Evolutionary conservation across 306 rosid species (phyloP), one percentile per base, ranked within the genome.

Genomic region (Vigna angularis): DNA sequence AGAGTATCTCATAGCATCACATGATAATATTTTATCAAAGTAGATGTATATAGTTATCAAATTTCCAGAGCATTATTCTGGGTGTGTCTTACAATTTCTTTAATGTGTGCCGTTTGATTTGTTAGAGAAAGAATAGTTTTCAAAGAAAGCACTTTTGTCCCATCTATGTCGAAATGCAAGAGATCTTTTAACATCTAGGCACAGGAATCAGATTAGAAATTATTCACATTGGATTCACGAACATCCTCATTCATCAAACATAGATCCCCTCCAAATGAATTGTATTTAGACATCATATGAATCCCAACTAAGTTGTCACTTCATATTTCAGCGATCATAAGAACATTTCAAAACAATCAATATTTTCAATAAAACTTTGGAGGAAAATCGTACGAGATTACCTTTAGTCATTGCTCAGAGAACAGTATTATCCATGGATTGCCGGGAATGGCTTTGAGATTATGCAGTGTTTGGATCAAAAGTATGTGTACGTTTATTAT

Each of bases 401-500:
- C 89, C 87, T 83, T 66, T 3, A 50, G 0, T 38, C 47, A 71
- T 79, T 32, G n/a, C 55, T 72, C 51, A 65, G 52, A 58, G 57
- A 81, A 26, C 53, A 79, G 28, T 70, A 49, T 1, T 59, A 9
- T 45, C 36, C 59, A 45, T 12, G 61, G 50, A 18, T 42, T 66
- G 72, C 32, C 2, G 9, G 51, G 5, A 5, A 76, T 18, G 70
- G 71, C 69, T 48, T 47, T 34, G 72, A 68, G 24, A 69, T 45
- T 55, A 42, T 16, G 61, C 20, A 34, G 30, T 2, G 18, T 30
- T 17, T 9, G 55, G 61, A 58, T 61, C 9, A 48, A 73, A 44
- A 52, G 3, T 42, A 16, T 44, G 5, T 38, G 0, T 66, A n/a
- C 16, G 9, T 16, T 70, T 42, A 30, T 22, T 32, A 18, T 44